phyloP scores from a whole-genome alignment of 2,329 filamentous ascomycete species.

The Ustilaginoidea virens region DNA sequence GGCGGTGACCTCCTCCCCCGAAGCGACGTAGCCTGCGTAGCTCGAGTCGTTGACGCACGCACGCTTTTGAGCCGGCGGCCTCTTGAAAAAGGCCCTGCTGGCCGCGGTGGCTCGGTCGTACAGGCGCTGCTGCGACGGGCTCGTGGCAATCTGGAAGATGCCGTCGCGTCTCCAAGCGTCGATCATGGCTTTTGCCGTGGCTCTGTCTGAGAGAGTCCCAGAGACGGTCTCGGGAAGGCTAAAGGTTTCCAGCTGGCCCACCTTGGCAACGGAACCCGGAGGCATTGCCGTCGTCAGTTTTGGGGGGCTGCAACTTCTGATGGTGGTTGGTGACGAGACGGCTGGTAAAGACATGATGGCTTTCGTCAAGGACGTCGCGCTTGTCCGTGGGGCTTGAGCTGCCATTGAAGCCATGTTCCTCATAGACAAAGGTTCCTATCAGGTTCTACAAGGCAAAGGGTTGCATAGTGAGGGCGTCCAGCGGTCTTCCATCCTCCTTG shows the following conservation, averaged over 20 bases:
- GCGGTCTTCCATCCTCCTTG: no score
- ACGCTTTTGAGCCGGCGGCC: constrained; percentile 20
- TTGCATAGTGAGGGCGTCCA: no score
- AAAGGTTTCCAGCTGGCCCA: constrained; percentile 24
- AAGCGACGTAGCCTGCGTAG: constrained; percentile 33
- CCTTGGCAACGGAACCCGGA: constrained; percentile 11
- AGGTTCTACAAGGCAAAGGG: no score
- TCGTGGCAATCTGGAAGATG: constrained; percentile 30
- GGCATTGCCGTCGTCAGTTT: constrained; percentile 9
- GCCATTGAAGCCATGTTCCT: no score
- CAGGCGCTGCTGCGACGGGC: constrained; percentile 15
- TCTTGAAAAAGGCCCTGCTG: constrained; percentile 24
- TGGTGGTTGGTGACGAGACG: no score
- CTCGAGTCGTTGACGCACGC: constrained; percentile 27
- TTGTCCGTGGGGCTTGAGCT: no score
- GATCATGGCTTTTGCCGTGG: constrained; percentile 24
- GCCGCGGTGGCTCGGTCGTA: constrained; percentile 20
- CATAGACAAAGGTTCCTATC: no score
- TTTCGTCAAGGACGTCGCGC: no score
- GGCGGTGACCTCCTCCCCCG: constrained; percentile 30
- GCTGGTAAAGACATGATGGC: no score
- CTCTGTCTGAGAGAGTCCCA: constrained; percentile 16
- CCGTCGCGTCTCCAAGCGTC: constrained; percentile 27
- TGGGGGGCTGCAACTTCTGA: no score
- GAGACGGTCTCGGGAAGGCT: constrained; percentile 21